Percentiles rank a stretch among this genome's conserved stretches.
phyloP scores from a whole-genome alignment of 768 basidiomycete genomes.

The Lactarius trivialis region DNA sequence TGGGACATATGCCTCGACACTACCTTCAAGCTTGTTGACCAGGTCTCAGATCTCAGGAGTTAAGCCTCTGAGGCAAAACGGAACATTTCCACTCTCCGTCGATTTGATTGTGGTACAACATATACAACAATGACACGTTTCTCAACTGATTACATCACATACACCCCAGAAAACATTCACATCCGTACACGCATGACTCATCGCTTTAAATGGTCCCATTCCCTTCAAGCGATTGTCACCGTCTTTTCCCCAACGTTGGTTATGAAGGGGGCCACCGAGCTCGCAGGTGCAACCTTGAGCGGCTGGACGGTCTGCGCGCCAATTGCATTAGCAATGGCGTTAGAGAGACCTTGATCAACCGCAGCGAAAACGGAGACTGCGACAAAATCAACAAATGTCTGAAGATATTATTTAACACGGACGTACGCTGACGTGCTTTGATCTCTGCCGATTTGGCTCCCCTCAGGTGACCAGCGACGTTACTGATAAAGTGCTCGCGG shows the following conservation, averaged over 20 bases:
- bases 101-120: too few species aligned
- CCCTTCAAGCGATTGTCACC: background rate
- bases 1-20: too few species aligned
- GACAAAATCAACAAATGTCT: conserved; percentile 48
- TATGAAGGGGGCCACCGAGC: conserved; percentile 49
- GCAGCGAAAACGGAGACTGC: conserved; percentile 36
- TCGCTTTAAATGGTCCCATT: background rate
- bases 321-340: conserved; percentile 73
- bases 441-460: conserved; percentile 54
- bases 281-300: conserved; percentile 53
- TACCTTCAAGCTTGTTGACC: too few species aligned
- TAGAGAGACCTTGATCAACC: conserved; percentile 66
- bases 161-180: background rate
- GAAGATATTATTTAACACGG: background rate
- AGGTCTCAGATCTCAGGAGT: too few species aligned
- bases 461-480: conserved; percentile 58
- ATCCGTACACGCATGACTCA: background rate
- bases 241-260: conserved; percentile 14
- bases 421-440: conserved; percentile 62
- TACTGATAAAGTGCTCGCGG: conserved; percentile 56
- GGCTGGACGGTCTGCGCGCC: conserved; percentile 53
- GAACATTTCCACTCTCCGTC: too few species aligned
- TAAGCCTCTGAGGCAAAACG: too few species aligned
- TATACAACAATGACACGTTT: background rate
- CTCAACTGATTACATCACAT: background rate